Evolutionary conservation across 139 green algal genomes (phyloP).

Genomic region (Haematococcus lacustris): DNA sequence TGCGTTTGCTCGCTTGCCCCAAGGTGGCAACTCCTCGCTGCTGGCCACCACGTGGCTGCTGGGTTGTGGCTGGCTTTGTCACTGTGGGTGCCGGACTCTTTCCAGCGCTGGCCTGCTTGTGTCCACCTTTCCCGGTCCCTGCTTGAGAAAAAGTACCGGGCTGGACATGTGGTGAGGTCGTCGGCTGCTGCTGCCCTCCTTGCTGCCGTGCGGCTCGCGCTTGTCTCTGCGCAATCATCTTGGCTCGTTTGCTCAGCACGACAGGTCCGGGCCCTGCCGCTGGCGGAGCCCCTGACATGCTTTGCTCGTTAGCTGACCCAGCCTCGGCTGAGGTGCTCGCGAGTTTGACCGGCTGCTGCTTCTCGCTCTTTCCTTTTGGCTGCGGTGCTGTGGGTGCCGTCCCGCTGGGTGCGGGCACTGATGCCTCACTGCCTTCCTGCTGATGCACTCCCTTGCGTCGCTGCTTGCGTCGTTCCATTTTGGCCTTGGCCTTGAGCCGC

Average conservation of each 20-base stretch:
- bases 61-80: no score
- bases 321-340: background rate
- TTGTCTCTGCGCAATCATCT: background rate
- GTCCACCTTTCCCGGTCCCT: no score
- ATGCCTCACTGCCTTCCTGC: background rate
- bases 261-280: background rate
- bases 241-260: no score
- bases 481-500: constrained; percentile 6
- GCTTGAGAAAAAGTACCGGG: no score
- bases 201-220: background rate
- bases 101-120: no score
- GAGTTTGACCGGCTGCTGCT: background rate
- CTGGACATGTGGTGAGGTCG: no score
- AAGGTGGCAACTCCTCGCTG: no score
- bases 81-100: no score
- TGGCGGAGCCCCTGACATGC: no score
- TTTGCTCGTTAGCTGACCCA: background rate
- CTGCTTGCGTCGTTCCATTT: constrained; percentile 9
- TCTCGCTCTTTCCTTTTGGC: background rate
- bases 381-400: background rate
- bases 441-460: background rate
- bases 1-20: no score
- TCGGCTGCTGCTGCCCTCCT: background rate
- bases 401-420: background rate
- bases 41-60: no score